These are phyloP conservation scores for Primulina eburnea DNA, from an alignment of 257 asterid species.

Conservation along the genomic window DNA sequence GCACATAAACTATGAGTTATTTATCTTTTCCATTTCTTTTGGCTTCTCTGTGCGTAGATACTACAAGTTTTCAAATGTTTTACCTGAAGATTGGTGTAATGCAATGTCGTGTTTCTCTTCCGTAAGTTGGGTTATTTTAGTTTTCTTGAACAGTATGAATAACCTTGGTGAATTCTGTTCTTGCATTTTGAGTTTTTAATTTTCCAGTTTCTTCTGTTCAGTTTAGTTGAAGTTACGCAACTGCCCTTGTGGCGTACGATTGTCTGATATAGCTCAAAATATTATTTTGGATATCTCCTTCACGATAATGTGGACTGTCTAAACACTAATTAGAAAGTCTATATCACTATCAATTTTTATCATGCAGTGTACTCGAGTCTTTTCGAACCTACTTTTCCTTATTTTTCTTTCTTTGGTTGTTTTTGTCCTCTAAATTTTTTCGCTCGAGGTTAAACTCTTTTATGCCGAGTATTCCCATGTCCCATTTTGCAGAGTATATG, in stretches of 20 bases:
- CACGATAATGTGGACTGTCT: neutral
- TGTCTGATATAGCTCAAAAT: neutral
- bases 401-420: neutral
- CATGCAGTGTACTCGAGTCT: neutral
- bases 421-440: slow-evolving; percentile 2
- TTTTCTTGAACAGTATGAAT: slow-evolving; percentile 7
- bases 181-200: neutral
- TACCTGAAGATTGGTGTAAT: slow-evolving; percentile 2
- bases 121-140: neutral
- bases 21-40: slow-evolving; percentile 14
- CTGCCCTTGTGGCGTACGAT: neutral
- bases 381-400: slow-evolving; percentile 1
- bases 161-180: neutral
- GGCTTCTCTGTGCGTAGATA: slow-evolving; percentile 11
- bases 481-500: slow-evolving; percentile 65
- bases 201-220: neutral
- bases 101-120: neutral
- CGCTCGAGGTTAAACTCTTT: slow-evolving; percentile 2
- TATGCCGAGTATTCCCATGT: slow-evolving; percentile 13
- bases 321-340: neutral
- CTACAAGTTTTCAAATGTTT: slow-evolving; percentile 15
- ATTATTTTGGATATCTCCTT: neutral
- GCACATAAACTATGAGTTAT: slow-evolving; percentile 16
- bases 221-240: neutral
- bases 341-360: too few relatives aligned